Evolutionary conservation across 352 stramenopile genomes (phyloP), one percentile per base, ranked within the genome.

Genomic region (Globisporangium cederbergense): DNA sequence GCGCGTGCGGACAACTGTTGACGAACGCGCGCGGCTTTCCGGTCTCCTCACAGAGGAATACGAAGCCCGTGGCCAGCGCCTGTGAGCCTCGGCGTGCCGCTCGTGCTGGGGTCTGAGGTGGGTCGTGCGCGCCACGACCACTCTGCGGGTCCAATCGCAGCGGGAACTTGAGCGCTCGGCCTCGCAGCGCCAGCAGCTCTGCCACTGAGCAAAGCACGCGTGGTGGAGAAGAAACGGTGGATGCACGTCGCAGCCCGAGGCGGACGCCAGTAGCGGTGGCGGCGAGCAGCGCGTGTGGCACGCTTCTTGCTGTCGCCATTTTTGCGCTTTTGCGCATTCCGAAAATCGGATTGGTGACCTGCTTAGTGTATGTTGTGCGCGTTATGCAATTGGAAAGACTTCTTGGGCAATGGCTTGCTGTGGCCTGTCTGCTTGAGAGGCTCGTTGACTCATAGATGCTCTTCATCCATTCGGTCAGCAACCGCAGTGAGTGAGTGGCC

Each of bases 1-100:
- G 68, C 47, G 85, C 83, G 57, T 94, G 81, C 7, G 83, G 79
- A 60, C 83, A 90, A 62, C 74, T 73, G 72, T 91, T 91, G 49
- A 81, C 68, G 50, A 88, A 91, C 20, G 76, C 79, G 3, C 77
- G 81, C 18, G 79, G 79, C 32, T 76, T 59, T 20, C 73, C 62
- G 6, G 72, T 77, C 36, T 70, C 60, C 28, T 79, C 67, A 55
- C 76, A 80, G 34, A 77, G 77, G 68, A 91, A 90, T 9, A 90
- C 81, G 58, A 91, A 88, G 40, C 81, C 81, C 18, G 83, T 89
- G 46, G 68, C 54, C 25, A 77, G 59, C 32, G 73, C 57, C 16
- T 78, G 75, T 32, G 67, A 62, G 16, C 32, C 55, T 62, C 65
- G 49, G 54, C 60, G 53, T 9, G 42, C 42, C 20, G 42, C 42